Evolutionary conservation across 345 rosid genomes (phyloP).

Genomic region (Barbarea vulgaris): DNA sequence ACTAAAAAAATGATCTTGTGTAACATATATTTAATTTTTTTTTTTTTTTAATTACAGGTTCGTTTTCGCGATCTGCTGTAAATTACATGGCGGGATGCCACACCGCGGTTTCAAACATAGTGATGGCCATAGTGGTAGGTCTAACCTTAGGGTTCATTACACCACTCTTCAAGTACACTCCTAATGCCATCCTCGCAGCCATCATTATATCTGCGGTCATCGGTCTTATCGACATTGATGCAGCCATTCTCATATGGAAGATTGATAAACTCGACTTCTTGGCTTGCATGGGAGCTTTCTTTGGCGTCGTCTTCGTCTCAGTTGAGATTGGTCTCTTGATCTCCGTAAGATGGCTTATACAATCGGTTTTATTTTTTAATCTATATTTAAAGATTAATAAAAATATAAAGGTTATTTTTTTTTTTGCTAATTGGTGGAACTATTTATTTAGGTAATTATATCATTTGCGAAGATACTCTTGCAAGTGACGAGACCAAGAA

Average conservation of each 20-base stretch:
- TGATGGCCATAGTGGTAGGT: slow-evolving; percentile 72
- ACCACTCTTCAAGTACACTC: slow-evolving; percentile 76
- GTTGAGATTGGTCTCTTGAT: slow-evolving; percentile 75
- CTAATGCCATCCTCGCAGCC: slow-evolving; percentile 69
- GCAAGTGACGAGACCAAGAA: slow-evolving; percentile 88
- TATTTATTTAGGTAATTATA: slow-evolving; percentile 56
- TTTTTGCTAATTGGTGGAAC: background rate
- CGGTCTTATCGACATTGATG: slow-evolving; percentile 62
- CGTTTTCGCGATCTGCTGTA: slow-evolving; percentile 87
- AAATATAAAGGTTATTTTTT: background rate
- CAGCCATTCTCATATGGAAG: slow-evolving; percentile 68
- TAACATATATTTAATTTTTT: no score
- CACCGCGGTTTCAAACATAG: slow-evolving; percentile 76
- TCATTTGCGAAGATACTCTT: slow-evolving; percentile 78
- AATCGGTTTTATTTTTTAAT: background rate
- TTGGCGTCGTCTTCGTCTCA: slow-evolving; percentile 65
- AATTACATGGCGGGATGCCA: slow-evolving; percentile 85
- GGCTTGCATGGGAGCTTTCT: slow-evolving; percentile 83
- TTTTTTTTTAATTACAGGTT: slow-evolving; percentile 1
- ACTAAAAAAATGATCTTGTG: background rate
- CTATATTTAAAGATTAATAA: background rate
- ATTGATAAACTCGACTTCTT: slow-evolving; percentile 77
- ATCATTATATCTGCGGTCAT: slow-evolving; percentile 78
- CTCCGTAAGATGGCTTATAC: slow-evolving; percentile 47
- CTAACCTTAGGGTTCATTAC: slow-evolving; percentile 63